These are phyloP conservation scores for Cystofilobasidium bisporidii DNA, from an alignment of 768 basidiomycete genomes.

Conservation along the genomic window DNA sequence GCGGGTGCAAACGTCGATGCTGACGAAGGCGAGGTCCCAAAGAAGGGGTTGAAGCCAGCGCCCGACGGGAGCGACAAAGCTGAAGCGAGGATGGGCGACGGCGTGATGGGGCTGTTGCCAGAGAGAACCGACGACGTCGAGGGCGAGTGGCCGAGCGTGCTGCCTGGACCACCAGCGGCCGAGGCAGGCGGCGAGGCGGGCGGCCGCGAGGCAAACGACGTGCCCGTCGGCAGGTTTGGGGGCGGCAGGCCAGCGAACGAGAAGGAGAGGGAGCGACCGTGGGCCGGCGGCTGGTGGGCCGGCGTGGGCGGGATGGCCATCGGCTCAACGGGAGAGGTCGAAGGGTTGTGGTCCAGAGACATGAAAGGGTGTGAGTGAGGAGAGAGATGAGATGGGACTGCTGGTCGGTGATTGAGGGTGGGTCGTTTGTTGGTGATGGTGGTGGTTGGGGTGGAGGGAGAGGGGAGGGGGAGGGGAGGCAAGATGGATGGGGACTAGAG, in stretches of 20 bases:
- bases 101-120: not conserved
- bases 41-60: conserved; percentile 2
- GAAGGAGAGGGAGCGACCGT: not conserved
- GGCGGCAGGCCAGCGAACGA: not conserved
- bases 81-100: conserved; percentile 2
- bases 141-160: not conserved
- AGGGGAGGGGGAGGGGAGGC: too few relatives aligned
- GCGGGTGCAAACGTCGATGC: not conserved
- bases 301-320: not conserved
- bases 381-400: too few relatives aligned
- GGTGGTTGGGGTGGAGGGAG: too few relatives aligned
- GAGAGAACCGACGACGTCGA: conserved; percentile 4
- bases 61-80: not conserved
- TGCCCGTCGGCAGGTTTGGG: not conserved
- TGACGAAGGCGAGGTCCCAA: conserved; percentile 7
- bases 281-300: not conserved
- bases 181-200: not conserved
- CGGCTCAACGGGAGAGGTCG: not conserved
- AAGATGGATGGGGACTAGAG: too few relatives aligned
- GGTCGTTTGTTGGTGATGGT: too few relatives aligned
- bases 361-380: too few relatives aligned
- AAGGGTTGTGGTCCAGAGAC: not conserved
- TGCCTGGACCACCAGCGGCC: not conserved
- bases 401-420: too few relatives aligned
- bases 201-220: not conserved